Conservation (phyloP, 345 rosid species). For the Noccaea bulbosa region DNA sequence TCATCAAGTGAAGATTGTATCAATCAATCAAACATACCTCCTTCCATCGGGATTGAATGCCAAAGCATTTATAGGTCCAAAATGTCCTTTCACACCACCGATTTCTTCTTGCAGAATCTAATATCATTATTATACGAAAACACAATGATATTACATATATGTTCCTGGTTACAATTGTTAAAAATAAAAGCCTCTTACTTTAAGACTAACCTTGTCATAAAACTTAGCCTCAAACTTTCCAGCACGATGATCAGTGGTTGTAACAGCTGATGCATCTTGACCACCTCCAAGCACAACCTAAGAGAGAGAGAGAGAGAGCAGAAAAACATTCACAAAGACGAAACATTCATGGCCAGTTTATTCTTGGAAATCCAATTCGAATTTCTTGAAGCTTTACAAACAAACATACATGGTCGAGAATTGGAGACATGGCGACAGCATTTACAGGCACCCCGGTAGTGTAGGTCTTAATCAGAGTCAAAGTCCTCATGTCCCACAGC, state of each 20-base stretch:
- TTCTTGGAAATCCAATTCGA: neutral
- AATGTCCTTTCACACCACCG: slow-evolving; percentile 98
- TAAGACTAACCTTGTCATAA: slow-evolving; percentile 54
- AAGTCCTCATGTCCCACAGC: slow-evolving; percentile 90
- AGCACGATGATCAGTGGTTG: slow-evolving; percentile 96
- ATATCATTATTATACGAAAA: neutral
- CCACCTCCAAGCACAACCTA: slow-evolving; percentile 99
- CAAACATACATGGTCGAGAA: slow-evolving; percentile 84
- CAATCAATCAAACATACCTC: slow-evolving; percentile 52
- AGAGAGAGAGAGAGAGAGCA: neutral
- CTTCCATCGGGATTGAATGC: slow-evolving; percentile 95
- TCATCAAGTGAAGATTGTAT: neutral
- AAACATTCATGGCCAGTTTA: neutral
- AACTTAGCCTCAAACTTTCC: slow-evolving; percentile 98
- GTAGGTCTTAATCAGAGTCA: slow-evolving; percentile 90
- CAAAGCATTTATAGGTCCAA: slow-evolving; percentile 95
- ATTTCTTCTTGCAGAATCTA: slow-evolving; percentile 89
- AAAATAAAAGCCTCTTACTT: slow-evolving; percentile 9
- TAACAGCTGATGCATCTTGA: slow-evolving; percentile 91
- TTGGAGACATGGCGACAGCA: slow-evolving; percentile 97
- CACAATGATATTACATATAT: neutral
- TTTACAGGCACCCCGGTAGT: slow-evolving; percentile 90
- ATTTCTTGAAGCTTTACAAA: neutral
- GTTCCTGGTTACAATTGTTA: neutral
- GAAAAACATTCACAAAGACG: slow-evolving; percentile 34